Percentiles rank a stretch among this genome's conserved stretches.
These are phyloP conservation scores for Monosporozyma aquatica DNA, from an alignment of 805 yeast genomes.

Conservation along the genomic window DNA sequence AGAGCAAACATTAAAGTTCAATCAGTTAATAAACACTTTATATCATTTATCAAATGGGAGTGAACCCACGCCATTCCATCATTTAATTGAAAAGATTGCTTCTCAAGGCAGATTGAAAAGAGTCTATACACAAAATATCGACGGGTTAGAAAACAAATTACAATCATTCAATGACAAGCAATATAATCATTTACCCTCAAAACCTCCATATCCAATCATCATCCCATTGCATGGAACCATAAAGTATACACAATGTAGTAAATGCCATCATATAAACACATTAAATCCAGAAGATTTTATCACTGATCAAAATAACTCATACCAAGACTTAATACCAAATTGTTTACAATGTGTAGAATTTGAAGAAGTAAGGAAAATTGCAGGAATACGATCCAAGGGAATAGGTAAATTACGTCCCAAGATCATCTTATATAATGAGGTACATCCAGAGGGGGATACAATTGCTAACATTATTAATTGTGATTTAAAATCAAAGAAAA, in stretches of 20 bases:
- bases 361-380: constrained; percentile 45
- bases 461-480: constrained; percentile 66
- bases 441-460: constrained; percentile 80
- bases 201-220: constrained; percentile 42
- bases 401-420: constrained; percentile 56
- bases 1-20: constrained; percentile 54
- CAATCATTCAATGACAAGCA: constrained; percentile 37
- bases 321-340: constrained; percentile 33
- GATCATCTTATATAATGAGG: constrained; percentile 62
- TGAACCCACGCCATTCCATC: constrained; percentile 70
- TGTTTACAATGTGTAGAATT: constrained; percentile 61
- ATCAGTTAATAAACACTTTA: constrained; percentile 61
- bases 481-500: constrained; percentile 48
- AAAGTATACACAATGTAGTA: constrained; percentile 62
- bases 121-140: constrained; percentile 83
- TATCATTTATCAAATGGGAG: constrained; percentile 45
- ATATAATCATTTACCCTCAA: constrained; percentile 24
- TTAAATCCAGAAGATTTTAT: constrained; percentile 46
- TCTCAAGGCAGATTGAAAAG: constrained; percentile 56
- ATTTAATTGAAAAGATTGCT: constrained; percentile 49
- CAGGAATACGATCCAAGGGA: constrained; percentile 59
- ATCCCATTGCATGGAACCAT: constrained; percentile 84
- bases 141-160: constrained; percentile 61
- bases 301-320: background rate
- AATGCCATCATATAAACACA: constrained; percentile 52